Conservation (phyloP, 176 grass and related monocot genomes). For the Neostapfia colusana region DNA sequence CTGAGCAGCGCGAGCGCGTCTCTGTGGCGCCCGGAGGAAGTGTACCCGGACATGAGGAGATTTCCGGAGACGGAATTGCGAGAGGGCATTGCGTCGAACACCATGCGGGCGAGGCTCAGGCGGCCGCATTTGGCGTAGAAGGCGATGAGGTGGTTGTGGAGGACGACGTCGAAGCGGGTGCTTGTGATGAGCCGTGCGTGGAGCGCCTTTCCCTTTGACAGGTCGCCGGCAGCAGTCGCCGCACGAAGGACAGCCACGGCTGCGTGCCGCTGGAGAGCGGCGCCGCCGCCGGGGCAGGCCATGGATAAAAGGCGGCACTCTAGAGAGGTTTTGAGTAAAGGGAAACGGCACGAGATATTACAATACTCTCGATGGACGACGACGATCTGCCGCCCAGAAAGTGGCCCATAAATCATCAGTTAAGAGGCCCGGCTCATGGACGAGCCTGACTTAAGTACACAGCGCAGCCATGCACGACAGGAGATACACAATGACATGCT, state of each 20-base stretch:
- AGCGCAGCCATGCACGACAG: neutral
- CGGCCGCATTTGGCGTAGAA: slow-evolving; percentile 57
- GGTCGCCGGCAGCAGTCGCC: slow-evolving; percentile 27
- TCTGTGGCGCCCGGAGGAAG: slow-evolving; percentile 47
- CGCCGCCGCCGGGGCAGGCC: slow-evolving; percentile 35
- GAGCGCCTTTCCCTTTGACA: slow-evolving; percentile 42
- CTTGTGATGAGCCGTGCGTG: slow-evolving; percentile 47
- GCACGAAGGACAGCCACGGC: slow-evolving; percentile 43
- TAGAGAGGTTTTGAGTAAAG: neutral
- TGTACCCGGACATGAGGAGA: slow-evolving; percentile 60
- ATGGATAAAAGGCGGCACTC: slow-evolving; percentile 17
- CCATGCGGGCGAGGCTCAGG: slow-evolving; percentile 36
- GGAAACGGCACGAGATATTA: neutral
- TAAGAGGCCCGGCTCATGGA: neutral
- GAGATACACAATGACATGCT: neutral
- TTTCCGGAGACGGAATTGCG: slow-evolving; percentile 58
- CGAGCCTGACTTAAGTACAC: neutral
- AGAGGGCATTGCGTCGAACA: slow-evolving; percentile 66
- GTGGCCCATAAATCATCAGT: neutral
- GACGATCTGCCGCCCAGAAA: neutral
- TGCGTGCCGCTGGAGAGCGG: slow-evolving; percentile 43
- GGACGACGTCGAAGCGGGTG: slow-evolving; percentile 46
- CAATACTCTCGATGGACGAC: neutral
- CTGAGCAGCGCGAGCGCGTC: slow-evolving; percentile 55
- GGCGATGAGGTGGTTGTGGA: slow-evolving; percentile 57